Conservation (phyloP, 768 basidiomycete genomes). For the Pleurotus salmoneostramineus region DNA sequence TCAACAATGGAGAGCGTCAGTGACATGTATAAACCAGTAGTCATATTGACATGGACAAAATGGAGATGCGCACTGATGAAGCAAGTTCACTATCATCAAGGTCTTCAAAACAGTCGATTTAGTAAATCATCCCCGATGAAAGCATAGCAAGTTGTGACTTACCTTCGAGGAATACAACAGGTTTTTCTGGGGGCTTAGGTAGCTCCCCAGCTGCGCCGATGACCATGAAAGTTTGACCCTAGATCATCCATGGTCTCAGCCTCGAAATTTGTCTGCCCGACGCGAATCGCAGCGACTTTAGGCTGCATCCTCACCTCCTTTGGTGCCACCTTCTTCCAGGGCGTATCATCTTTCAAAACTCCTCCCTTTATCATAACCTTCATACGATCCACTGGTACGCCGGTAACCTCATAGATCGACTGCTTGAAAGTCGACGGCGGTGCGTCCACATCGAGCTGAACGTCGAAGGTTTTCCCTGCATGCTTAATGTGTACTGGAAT, state of each 20-base stretch:
- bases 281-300: background rate
- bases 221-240: slow-evolving; percentile 91
- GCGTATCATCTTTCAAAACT: slow-evolving; percentile 88
- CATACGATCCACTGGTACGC: slow-evolving; percentile 88
- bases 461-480: slow-evolving; percentile 71
- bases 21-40: background rate
- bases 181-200: slow-evolving; percentile 80
- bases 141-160: slow-evolving; percentile 9
- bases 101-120: background rate
- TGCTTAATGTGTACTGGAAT: slow-evolving; percentile 86
- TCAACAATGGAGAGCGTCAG: slow-evolving; percentile 12
- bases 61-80: background rate
- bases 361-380: slow-evolving; percentile 97
- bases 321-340: slow-evolving; percentile 79
- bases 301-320: slow-evolving; percentile 57
- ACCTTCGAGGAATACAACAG: slow-evolving; percentile 86
- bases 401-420: slow-evolving; percentile 74
- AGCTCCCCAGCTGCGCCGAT: slow-evolving; percentile 92
- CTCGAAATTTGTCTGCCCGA: no score
- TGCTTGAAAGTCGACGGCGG: slow-evolving; percentile 79
- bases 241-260: background rate
- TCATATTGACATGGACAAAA: background rate
- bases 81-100: slow-evolving; percentile 5
- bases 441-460: slow-evolving; percentile 70
- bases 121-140: no score